Base-by-base conservation (phyloP, 257 asterid genomes). In the Plantago elongata region DNA sequence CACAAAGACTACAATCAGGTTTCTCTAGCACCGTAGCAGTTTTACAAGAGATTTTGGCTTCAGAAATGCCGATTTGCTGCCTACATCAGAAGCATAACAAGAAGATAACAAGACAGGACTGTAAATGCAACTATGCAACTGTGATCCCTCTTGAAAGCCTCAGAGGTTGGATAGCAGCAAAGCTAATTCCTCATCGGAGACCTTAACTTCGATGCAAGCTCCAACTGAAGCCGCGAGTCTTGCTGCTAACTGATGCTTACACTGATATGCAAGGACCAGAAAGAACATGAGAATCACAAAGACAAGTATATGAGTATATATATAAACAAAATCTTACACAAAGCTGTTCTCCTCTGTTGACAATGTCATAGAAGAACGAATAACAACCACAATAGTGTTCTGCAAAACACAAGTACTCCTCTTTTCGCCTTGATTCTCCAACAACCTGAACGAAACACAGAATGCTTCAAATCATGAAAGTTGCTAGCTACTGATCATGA, bases 161-260 rank as follows among this genome's bases (percentile, higher is more conserved):
- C 72, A 90, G 56, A 88, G 81, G 44, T 71, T 81, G 67, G 95
- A 72, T 22, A 87, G 84, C 9, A 87, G 74, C 52, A 80, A 43
- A 13, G 99, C 96, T 13, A 93, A 75, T 60, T 89, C 94, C 69
- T 87, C 90, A 66, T 93, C 96, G 34, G 96, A 74, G 57, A 93
- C 86, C 77, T 69, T 57, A 48, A 77, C 72, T 11, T 87, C 83
- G 22, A 78, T 1, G 77, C 85, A 89, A 0, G 75, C 74, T 69
- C 87, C 96, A 10, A 81, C 63, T 5, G 96, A 76, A 51, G 84
- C 81, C 11, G 99, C 95, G 18, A 93, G 84, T 62, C 94, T 80
- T 60, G 97, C 99, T 66, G 99, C 99, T 56, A 93, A 48, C 73
- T 93, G 99, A 79, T 93, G 99, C 79, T 93, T 89, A 73, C 99